Percentiles rank a stretch among this genome's conserved stretches.
Conservation (phyloP, 495 filamentous ascomycete species). For the Astrothelium macrocarpum region DNA sequence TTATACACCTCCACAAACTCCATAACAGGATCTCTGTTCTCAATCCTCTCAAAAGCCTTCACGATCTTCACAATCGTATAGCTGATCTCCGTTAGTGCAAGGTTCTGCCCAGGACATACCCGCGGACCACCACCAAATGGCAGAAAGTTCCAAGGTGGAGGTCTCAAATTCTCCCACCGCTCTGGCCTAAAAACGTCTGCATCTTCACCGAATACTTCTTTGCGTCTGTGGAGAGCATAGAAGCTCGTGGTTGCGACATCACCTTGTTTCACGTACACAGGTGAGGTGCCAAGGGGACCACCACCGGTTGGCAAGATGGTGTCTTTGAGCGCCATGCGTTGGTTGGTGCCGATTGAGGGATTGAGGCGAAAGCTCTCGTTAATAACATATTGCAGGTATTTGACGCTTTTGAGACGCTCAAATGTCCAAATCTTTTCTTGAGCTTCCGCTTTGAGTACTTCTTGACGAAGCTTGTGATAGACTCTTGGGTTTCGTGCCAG, state of each 20-base stretch:
- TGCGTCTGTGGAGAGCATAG: constrained; percentile 20
- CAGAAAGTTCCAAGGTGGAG: constrained; percentile 29
- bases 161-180: constrained; percentile 25
- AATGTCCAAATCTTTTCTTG: constrained; percentile 28
- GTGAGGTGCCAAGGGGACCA: constrained; percentile 15
- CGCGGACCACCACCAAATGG: constrained; percentile 30
- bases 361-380: constrained; percentile 34
- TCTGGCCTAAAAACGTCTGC: constrained; percentile 22
- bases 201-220: constrained; percentile 20
- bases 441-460: constrained; percentile 32
- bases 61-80: constrained; percentile 19
- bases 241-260: constrained; percentile 11
- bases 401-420: constrained; percentile 29
- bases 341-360: constrained; percentile 19
- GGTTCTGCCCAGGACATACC: constrained; percentile 21
- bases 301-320: constrained; percentile 22
- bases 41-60: constrained; percentile 36
- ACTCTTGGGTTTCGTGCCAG: constrained; percentile 40
- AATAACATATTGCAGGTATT: constrained; percentile 41
- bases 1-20: constrained; percentile 18
- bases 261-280: constrained; percentile 17
- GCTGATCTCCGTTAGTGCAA: constrained; percentile 24
- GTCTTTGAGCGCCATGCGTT: constrained; percentile 19
- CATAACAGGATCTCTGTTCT: constrained; percentile 21
- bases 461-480: constrained; percentile 42